Conservation (phyloP, 768 basidiomycete genomes). For the Phlegmacium glaucopus region DNA sequence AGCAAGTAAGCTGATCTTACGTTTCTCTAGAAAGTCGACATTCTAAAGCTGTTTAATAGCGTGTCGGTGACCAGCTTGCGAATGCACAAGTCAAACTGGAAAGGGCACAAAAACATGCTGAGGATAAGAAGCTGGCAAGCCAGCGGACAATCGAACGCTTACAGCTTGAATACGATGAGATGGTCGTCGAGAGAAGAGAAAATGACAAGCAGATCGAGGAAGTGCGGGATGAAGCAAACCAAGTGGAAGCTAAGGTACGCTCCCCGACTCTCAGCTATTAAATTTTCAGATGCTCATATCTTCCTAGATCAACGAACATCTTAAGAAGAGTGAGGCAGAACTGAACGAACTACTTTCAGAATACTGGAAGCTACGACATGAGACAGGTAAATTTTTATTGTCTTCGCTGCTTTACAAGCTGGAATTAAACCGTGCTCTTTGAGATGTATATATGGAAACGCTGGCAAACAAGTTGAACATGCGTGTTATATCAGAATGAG, state of each 20-base stretch:
- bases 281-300: not conserved
- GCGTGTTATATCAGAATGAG: constrained; percentile 30
- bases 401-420: constrained; percentile 1
- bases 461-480: constrained; percentile 78
- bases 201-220: constrained; percentile 81
- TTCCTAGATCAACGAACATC: constrained; percentile 70
- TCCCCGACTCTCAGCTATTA: not conserved
- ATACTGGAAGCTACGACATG: constrained; percentile 79
- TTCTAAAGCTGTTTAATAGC: constrained; percentile 37
- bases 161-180: constrained; percentile 75
- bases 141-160: constrained; percentile 73
- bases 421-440: not conserved
- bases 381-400: constrained; percentile 51
- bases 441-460: constrained; percentile 87
- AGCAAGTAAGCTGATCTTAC: constrained; percentile 48
- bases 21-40: not conserved
- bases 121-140: constrained; percentile 74
- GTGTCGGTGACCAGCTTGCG: constrained; percentile 72
- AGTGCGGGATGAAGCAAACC: constrained; percentile 64
- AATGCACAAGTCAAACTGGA: constrained; percentile 85
- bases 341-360: constrained; percentile 79
- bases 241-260: constrained; percentile 61
- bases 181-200: constrained; percentile 71
- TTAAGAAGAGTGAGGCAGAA: constrained; percentile 71
- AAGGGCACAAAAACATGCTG: constrained; percentile 72